phyloP scores from a whole-genome alignment of 75 land plant species.

The Isoetes taiwanensis region DNA sequence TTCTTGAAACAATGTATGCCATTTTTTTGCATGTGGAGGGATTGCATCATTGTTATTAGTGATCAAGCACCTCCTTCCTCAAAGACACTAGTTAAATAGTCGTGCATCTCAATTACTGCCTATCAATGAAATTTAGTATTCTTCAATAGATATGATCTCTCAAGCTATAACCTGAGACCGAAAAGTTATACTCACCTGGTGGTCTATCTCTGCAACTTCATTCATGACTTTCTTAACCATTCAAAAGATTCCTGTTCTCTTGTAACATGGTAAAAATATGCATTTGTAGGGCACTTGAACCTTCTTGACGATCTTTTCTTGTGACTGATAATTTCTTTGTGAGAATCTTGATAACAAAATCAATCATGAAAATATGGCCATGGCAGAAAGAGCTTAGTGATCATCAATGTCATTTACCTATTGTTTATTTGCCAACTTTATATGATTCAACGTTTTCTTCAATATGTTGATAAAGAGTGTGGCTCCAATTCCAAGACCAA shows the following conservation, averaged over 20 bases:
- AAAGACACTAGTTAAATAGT: slow-evolving; percentile 62
- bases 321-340: too few relatives aligned
- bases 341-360: too few relatives aligned
- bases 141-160: too few relatives aligned
- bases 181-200: slow-evolving; percentile 27
- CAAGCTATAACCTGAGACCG: not conserved
- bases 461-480: slow-evolving; percentile 63
- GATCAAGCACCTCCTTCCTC: slow-evolving; percentile 69
- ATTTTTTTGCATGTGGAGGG: slow-evolving; percentile 62
- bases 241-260: slow-evolving; percentile 63
- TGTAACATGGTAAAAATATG: slow-evolving; percentile 74
- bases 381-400: too few relatives aligned
- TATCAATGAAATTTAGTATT: slow-evolving; percentile 4
- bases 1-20: slow-evolving; percentile 56
- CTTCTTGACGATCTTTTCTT: too few relatives aligned
- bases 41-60: slow-evolving; percentile 63
- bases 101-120: slow-evolving; percentile 63
- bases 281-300: too few relatives aligned
- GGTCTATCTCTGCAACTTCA: slow-evolving; percentile 67
- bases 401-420: too few relatives aligned
- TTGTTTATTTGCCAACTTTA: slow-evolving; percentile 27
- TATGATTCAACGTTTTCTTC: slow-evolving; percentile 32
- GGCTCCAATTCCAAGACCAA: slow-evolving; percentile 75
- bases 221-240: slow-evolving; percentile 85
- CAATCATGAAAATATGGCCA: too few relatives aligned